phyloP scores from a whole-genome alignment of 768 basidiomycete species.

The Brasilioporus rufonigricans region DNA sequence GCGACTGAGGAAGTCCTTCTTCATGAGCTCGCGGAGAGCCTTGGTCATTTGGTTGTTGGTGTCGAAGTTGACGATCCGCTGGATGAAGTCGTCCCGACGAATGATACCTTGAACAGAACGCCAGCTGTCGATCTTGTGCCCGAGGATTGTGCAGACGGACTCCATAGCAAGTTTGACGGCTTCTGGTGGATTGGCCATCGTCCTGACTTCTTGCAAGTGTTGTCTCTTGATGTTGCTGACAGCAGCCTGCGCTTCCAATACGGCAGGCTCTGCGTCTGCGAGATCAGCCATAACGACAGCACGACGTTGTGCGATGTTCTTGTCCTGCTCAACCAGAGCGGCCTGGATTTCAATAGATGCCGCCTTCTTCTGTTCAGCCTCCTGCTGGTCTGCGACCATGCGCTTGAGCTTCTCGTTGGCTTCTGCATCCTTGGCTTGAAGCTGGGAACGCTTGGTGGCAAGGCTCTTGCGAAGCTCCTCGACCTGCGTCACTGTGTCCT shows the following conservation, averaged over 20 bases:
- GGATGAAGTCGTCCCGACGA: conserved; percentile 95
- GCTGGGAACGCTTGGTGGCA: conserved; percentile 88
- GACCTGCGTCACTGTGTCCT: conserved; percentile 94
- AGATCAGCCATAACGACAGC: conserved; percentile 92
- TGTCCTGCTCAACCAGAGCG: conserved; percentile 88
- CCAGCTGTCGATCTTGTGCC: conserved; percentile 97
- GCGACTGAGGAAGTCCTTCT: conserved; percentile 86
- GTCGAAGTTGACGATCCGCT: conserved; percentile 93
- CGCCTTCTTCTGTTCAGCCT: conserved; percentile 96
- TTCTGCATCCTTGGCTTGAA: conserved; percentile 90
- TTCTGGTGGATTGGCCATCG: conserved; percentile 98
- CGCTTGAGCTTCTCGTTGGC: conserved; percentile 97
- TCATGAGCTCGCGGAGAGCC: conserved; percentile 84
- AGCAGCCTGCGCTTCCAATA: conserved; percentile 91
- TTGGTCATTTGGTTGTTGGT: conserved; percentile 90
- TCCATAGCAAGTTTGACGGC: conserved; percentile 98
- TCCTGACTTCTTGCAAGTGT: conserved; percentile 93
- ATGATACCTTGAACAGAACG: conserved; percentile 93
- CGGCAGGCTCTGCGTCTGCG: conserved; percentile 96
- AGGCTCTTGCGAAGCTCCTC: conserved; percentile 95
- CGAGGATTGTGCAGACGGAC: conserved; percentile 93
- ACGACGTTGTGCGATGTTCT: conserved; percentile 82
- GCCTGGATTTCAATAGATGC: conserved; percentile 96
- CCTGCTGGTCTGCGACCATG: conserved; percentile 98
- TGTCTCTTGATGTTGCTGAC: conserved; percentile 96